Base-by-base conservation (phyloP, 1,284 basidiomycete species). In the Moniliella sp. region DNA sequence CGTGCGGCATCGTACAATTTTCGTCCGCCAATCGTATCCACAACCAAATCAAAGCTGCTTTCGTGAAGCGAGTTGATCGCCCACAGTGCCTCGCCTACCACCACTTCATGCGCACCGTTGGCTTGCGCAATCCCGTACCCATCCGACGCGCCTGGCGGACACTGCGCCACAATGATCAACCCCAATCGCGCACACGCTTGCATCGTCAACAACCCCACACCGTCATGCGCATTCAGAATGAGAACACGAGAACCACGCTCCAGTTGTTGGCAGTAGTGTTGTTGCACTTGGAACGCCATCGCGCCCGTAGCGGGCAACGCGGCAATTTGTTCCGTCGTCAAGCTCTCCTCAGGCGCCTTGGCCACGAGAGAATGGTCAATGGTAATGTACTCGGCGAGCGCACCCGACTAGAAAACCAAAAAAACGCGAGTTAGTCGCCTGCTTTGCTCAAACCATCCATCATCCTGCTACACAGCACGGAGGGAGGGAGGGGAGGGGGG, bases 151-250 rank as follows among this genome's bases (percentile, higher is more conserved):
- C 32, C 32, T 8, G 53, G 38, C 2, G 63, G 61, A 28, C 59
- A 59, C 31, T 65, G 64, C 1, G 60, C 63, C 3, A 62, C 57
- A 23, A 64, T 55, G 40, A 62, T 56, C 13, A 65, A 43, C 12
- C 63, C 61, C 16, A 63, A 43, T 11, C 50, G 46, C 7, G 39
- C 42, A 3, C 50, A 52, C 33, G 62, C 57, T 33, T 65, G 63
- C 35, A 64, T 52, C 23, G 61, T 59, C 27, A 64, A 40, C 30
- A 56, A 38, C 4, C 63, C 64, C 15, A 64, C 48, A 5, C 61
- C 62, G 32, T 60, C 51, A 44, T 65, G 63, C 5, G 62, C 64
- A 32, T 63, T 61, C 27, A 65, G 44, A 27, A 65, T 57, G 28
- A 65, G 48, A 12, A 64, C 48, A 25, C 61, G 42, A 2, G 46